A percentile compares a stretch with the other conserved stretches of the same genome.
These are phyloP conservation scores for Candida germanica DNA, from an alignment of 805 yeast species.

Conservation along the genomic window DNA sequence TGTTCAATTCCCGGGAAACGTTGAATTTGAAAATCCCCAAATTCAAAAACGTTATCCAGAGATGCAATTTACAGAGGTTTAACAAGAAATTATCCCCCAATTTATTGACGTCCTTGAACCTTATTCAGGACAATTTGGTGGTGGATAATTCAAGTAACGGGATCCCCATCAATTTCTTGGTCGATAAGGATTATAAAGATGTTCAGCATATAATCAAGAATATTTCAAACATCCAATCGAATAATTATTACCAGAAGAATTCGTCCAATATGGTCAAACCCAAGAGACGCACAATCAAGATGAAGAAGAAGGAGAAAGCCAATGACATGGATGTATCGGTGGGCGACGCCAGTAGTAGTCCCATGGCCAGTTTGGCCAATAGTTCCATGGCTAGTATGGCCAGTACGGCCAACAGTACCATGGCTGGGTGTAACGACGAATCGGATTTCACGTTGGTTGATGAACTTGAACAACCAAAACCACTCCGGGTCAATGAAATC, in stretches of 20 bases:
- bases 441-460: slow-evolving; percentile 9
- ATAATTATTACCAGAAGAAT: slow-evolving; percentile 34
- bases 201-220: slow-evolving; percentile 37
- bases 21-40: slow-evolving; percentile 64
- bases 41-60: slow-evolving; percentile 54
- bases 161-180: slow-evolving; percentile 38
- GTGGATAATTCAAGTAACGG: slow-evolving; percentile 26
- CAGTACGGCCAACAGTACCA: neutral
- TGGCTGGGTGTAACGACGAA: slow-evolving; percentile 2
- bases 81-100: slow-evolving; percentile 38
- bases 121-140: slow-evolving; percentile 15
- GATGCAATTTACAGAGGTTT: slow-evolving; percentile 47
- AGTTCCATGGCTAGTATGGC: neutral
- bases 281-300: slow-evolving; percentile 40
- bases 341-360: neutral
- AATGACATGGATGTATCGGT: neutral
- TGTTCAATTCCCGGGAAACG: slow-evolving; percentile 76
- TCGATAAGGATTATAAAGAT: slow-evolving; percentile 23
- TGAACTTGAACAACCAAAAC: slow-evolving; percentile 13
- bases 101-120: slow-evolving; percentile 33
- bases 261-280: slow-evolving; percentile 29
- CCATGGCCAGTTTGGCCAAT: neutral
- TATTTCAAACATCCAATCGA: slow-evolving; percentile 46
- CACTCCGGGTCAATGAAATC: slow-evolving; percentile 10
- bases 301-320: slow-evolving; percentile 18